Evolutionary conservation across 306 rosid genomes (phyloP), one percentile per base, ranked within the genome.

Genomic region (Sphenostylis stenocarpa): DNA sequence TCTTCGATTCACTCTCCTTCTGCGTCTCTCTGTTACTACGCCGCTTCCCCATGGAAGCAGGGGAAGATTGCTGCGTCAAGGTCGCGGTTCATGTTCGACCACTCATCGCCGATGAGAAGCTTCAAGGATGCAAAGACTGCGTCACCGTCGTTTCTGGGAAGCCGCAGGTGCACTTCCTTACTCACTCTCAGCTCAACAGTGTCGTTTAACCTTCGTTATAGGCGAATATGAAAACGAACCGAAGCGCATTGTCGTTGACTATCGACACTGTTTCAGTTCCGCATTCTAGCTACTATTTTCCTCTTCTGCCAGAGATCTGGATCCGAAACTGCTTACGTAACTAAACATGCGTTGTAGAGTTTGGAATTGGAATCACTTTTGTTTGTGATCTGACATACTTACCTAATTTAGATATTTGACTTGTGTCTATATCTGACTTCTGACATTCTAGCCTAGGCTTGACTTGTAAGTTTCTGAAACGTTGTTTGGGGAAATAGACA

Each of bases 61-160:
- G 91, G 76, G 98, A 96, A 77, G 88, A 91, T 84, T 96, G 99
- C 67, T 93, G 98, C 61, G 98, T 96, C 0, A 96, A 91, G 80
- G 99, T 96, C 21, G 99, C 98, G 45, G 98, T 96, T 33, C 96
- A 96, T 82, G 88, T 91, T 65, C 92, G 99, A 53, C 99, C 99
- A 39, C 93, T 96, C 81, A 88, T 96, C 89, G 86, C 90, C 67
- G 98, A 96, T 73, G 99, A 96, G 90, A 88, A 90, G 75, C 94
- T 91, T 77, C 98, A 93, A 80, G 99, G 99, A 0, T 96, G 99
- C 86, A 93, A 96, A 78, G 99, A 96, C 78, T 96, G 99, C 33
- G 98, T 96, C 85, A 91, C 96, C 73, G 96, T 93, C 83, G 90
- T 90, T 41, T 28, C 89, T 20, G 91, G 90, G 66, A 96, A 96